phyloP scores from a whole-genome alignment of 2,329 filamentous ascomycete species.

The Coleophoma eucalyptorum region DNA sequence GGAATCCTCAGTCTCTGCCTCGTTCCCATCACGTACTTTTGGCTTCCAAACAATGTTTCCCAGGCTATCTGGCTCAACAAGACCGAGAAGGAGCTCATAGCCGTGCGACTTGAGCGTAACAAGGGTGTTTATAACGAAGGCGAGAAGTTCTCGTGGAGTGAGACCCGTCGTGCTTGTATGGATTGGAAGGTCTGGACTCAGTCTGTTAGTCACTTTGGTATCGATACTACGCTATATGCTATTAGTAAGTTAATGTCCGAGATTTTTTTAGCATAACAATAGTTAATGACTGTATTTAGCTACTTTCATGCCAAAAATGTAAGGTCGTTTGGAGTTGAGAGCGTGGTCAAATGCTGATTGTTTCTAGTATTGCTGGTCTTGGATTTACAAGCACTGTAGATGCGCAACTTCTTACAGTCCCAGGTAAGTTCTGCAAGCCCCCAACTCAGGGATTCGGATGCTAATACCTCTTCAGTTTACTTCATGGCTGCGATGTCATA shows the following conservation, averaged over 20 bases:
- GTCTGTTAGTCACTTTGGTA: slow-evolving; percentile 3
- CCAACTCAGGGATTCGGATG: background rate
- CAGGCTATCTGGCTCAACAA: background rate
- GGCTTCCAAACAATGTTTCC: slow-evolving; percentile 1
- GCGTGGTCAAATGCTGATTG: background rate
- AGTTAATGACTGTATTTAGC: background rate
- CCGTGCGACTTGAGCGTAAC: background rate
- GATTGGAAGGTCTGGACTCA: slow-evolving; percentile 2
- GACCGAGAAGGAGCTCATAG: background rate
- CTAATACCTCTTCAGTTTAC: background rate
- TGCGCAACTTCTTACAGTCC: slow-evolving; percentile 1
- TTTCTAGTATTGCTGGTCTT: slow-evolving; percentile 1
- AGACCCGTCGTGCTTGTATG: background rate
- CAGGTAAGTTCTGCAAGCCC: background rate
- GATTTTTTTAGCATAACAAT: background rate
- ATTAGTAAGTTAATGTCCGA: background rate
- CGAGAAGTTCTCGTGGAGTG: background rate
- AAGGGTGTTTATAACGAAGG: background rate
- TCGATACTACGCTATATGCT: slow-evolving; percentile 2
- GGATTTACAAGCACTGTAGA: slow-evolving; percentile 3
- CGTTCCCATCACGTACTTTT: background rate
- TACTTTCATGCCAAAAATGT: slow-evolving; percentile 4
- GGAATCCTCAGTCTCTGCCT: slow-evolving; percentile 1
- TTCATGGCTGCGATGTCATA: slow-evolving; percentile 2
- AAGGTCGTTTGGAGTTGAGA: background rate